Conservation (phyloP, 257 asterid species). For the Ilex asprella region DNA sequence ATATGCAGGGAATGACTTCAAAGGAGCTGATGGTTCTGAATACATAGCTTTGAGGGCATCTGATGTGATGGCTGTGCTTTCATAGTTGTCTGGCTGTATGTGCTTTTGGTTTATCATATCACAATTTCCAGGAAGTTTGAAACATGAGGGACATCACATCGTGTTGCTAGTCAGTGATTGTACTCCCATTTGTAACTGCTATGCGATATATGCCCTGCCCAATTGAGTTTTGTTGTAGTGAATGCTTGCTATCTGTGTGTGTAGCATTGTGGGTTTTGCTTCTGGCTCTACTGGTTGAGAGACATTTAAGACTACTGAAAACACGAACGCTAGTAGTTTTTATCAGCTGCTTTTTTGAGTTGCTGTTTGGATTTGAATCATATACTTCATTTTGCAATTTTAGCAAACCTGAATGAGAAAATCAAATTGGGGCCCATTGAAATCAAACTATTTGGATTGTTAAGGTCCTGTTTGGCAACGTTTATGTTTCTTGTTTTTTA, state of each 20-base stretch:
- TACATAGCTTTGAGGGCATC: slow-evolving; percentile 69
- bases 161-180: slow-evolving; percentile 14
- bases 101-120: slow-evolving; percentile 2
- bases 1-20: slow-evolving; percentile 85
- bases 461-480: too few species aligned
- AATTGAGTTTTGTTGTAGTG: neutral
- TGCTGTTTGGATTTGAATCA: too few species aligned
- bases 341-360: too few species aligned
- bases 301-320: neutral
- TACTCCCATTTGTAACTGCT: neutral
- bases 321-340: too few species aligned
- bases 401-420: too few species aligned
- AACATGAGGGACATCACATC: slow-evolving; percentile 5
- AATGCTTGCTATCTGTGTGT: neutral
- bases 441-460: too few species aligned
- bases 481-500: too few species aligned
- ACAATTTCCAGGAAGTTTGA: slow-evolving; percentile 3
- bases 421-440: too few species aligned
- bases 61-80: slow-evolving; percentile 76
- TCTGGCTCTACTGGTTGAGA: neutral
- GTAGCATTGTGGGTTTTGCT: neutral
- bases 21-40: slow-evolving; percentile 65
- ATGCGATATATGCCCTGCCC: neutral
- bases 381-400: too few species aligned
- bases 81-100: slow-evolving; percentile 26